Conservation (phyloP, 2,329 filamentous ascomycete species). For the Fusarium chuoi region DNA sequence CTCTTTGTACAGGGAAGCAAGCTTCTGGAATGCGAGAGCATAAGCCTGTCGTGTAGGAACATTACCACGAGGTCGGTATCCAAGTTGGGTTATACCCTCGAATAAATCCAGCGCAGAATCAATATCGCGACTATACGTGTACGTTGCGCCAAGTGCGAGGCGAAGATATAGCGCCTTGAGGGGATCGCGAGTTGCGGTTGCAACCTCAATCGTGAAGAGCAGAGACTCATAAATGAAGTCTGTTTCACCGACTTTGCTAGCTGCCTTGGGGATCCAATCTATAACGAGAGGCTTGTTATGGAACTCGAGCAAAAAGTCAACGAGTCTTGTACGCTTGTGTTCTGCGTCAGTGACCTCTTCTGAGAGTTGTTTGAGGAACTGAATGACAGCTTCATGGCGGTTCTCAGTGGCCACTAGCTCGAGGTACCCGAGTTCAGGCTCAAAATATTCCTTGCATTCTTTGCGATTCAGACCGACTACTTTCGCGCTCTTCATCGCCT, state of each 20-base stretch:
- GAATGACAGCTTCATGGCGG: constrained; percentile 49
- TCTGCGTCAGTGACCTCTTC: constrained; percentile 37
- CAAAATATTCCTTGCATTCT: constrained; percentile 50
- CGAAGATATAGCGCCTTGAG: constrained; percentile 52
- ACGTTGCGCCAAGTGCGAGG: constrained; percentile 50
- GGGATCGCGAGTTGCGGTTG: constrained; percentile 49
- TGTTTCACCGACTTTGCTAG: constrained; percentile 48
- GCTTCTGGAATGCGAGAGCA: constrained; percentile 53
- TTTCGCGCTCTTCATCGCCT: constrained; percentile 48
- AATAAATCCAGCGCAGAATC: constrained; percentile 50
- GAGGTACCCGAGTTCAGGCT: constrained; percentile 52
- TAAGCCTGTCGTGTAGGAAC: constrained; percentile 53
- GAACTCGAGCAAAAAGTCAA: constrained; percentile 51
- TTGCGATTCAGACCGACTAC: constrained; percentile 40
- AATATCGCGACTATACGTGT: constrained; percentile 49
- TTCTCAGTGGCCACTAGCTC: constrained; percentile 52
- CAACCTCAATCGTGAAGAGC: constrained; percentile 47
- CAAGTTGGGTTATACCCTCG: constrained; percentile 50
- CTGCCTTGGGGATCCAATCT: constrained; percentile 56
- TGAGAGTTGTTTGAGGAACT: constrained; percentile 49
- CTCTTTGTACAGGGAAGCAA: constrained; percentile 52
- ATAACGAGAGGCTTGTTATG: constrained; percentile 48
- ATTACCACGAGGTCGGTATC: constrained; percentile 53
- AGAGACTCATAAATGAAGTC: constrained; percentile 47
- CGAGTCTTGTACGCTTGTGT: constrained; percentile 45